These are phyloP conservation scores for Epichloe sp. DNA, from an alignment of 2,329 filamentous ascomycete species.

Conservation along the genomic window DNA sequence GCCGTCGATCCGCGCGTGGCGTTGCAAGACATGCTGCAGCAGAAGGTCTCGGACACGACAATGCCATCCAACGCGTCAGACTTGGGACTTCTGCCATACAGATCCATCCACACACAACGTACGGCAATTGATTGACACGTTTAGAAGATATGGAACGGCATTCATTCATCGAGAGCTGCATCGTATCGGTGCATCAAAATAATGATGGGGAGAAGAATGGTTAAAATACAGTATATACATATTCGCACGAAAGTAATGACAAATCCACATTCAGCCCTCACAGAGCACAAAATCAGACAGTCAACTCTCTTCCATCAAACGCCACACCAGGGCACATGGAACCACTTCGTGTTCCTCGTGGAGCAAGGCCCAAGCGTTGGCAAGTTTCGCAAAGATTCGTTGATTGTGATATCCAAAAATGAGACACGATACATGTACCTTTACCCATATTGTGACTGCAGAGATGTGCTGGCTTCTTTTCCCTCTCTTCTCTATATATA, in stretches of 20 bases:
- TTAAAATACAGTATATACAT: background rate
- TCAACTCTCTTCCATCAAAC: background rate
- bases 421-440: background rate
- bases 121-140: no score
- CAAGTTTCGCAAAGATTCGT: background rate
- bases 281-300: background rate
- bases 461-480: background rate
- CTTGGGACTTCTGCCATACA: background rate
- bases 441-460: background rate
- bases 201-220: background rate
- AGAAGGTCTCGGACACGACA: background rate
- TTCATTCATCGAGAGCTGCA: no score
- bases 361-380: background rate
- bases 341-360: background rate
- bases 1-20: no score
- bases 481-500: background rate
- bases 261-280: background rate
- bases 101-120: no score
- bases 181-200: no score
- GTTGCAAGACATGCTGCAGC: background rate
- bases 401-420: slow-evolving; percentile 1
- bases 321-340: background rate
- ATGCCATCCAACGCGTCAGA: background rate
- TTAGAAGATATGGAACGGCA: no score
- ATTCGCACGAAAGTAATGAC: background rate